Percentiles rank a stretch among this genome's conserved stretches.
Conservation (phyloP, 2,329 filamentous ascomycete species). For the Aspergillus niger region DNA sequence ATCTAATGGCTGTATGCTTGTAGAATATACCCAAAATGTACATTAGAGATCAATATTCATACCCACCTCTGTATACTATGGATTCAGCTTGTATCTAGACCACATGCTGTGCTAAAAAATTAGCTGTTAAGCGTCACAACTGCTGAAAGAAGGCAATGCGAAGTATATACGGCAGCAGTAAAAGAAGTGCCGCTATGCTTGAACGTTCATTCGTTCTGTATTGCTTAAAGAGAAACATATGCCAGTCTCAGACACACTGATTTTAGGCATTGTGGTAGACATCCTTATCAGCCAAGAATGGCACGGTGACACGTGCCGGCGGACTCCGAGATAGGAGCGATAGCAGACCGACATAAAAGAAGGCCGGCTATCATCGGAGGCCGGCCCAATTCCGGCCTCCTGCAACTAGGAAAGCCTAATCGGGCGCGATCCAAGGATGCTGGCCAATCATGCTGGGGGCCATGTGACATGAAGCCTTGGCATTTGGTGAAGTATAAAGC, state of each 20-base stretch:
- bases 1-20: conserved; percentile 7
- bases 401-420: conserved; percentile 31
- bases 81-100: background rate
- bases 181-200: background rate
- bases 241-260: background rate
- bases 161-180: background rate
- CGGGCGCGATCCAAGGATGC: conserved; percentile 13
- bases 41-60: conserved; percentile 16
- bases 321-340: background rate
- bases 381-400: conserved; percentile 47
- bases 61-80: background rate
- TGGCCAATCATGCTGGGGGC: conserved; percentile 23
- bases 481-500: conserved; percentile 24
- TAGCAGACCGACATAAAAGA: conserved; percentile 13
- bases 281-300: background rate
- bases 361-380: conserved; percentile 40
- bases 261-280: background rate
- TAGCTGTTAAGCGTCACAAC: background rate
- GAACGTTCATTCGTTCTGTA: background rate
- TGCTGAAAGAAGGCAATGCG: background rate
- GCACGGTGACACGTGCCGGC: background rate
- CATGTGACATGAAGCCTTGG: conserved; percentile 21
- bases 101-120: no score
- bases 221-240: background rate
- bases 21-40: conserved; percentile 24